Conservation (phyloP, 106 monocot species). For the Narthecium ossifragum region DNA sequence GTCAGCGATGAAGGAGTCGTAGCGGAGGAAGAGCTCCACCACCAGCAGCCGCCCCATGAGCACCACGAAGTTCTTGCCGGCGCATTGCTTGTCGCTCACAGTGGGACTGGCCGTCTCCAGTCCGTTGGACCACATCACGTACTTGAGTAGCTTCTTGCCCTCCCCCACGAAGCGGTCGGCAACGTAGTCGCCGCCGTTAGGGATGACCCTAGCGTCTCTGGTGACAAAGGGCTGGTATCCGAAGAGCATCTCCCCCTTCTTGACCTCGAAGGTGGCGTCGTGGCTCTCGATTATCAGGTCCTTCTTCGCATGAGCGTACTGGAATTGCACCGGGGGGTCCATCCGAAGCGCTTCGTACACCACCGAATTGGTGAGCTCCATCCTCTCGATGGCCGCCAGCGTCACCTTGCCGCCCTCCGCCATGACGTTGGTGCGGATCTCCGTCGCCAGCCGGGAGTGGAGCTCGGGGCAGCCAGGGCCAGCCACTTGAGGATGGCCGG, state of each 20-base stretch:
- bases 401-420: conserved; percentile 25
- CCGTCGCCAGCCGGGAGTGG: conserved; percentile 20
- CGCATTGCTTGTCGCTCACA: conserved; percentile 39
- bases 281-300: too few relatives aligned
- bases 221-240: too few relatives aligned
- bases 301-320: conserved; percentile 43
- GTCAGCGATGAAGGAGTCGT: conserved; percentile 33
- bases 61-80: too few relatives aligned
- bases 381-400: conserved; percentile 25
- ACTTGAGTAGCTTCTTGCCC: conserved; percentile 21
- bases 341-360: conserved; percentile 42
- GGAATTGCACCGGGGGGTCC: conserved; percentile 42
- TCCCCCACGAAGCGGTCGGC: conserved; percentile 30
- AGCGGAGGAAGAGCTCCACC: conserved; percentile 37
- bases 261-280: too few relatives aligned
- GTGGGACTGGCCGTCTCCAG: conserved; percentile 31
- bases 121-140: conserved; percentile 32
- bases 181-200: conserved; percentile 20
- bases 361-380: conserved; percentile 39
- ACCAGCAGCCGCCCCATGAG: conserved; percentile 25
- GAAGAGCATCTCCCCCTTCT: too few relatives aligned
- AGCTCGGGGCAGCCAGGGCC: conserved; percentile 5
- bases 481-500: conserved; percentile 26
- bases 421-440: conserved; percentile 19
- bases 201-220: conserved; percentile 27